phyloP scores from a whole-genome alignment of 169 alveolate species.

The Plasmodium malariae region DNA sequence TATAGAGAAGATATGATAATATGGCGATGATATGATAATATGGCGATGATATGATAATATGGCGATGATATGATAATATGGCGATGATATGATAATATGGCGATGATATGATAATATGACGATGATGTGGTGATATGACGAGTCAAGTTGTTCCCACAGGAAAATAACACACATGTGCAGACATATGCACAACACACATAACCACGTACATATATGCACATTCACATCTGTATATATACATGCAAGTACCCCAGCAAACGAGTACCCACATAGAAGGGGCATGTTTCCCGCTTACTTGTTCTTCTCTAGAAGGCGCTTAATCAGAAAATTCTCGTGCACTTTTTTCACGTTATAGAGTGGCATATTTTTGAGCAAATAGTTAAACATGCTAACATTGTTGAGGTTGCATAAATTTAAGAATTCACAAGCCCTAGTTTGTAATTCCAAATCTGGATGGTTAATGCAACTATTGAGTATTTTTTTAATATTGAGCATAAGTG shows the following conservation, averaged over 20 bases:
- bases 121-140: no score
- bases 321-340: slow-evolving; percentile 59
- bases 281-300: slow-evolving; percentile 70
- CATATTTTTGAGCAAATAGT: slow-evolving; percentile 40
- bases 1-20: no score
- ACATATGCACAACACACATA: no score
- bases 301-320: slow-evolving; percentile 57
- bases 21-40: no score
- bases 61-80: no score
- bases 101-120: no score
- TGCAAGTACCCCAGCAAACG: no score
- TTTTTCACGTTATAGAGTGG: slow-evolving; percentile 50
- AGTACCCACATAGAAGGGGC: no score
- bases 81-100: no score
- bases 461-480: slow-evolving; percentile 72
- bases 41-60: no score
- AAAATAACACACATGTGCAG: no score
- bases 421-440: slow-evolving; percentile 84
- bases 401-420: slow-evolving; percentile 66
- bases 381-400: slow-evolving; percentile 57
- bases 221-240: neutral
- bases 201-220: neutral
- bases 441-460: slow-evolving; percentile 72
- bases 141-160: no score
- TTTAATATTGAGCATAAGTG: slow-evolving; percentile 57